Evolutionary conservation across 225 moss, liverwort and hornwort genomes (phyloP).

Genomic region (Lunularia cruciata): DNA sequence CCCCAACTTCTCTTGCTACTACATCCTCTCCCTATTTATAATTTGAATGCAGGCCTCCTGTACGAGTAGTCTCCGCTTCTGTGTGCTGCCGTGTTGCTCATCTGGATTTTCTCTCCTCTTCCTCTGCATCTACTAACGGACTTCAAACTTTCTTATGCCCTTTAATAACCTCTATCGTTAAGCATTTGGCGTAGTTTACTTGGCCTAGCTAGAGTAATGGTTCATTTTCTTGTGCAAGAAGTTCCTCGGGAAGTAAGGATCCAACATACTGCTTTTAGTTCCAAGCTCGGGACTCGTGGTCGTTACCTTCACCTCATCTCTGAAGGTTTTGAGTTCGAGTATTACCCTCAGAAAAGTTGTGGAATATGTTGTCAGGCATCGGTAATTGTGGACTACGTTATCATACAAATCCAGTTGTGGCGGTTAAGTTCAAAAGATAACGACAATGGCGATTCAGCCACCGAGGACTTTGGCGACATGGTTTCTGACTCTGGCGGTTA

Average conservation of each 20-base stretch:
- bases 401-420: constrained; percentile 12
- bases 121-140: too few relatives aligned
- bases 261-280: background rate
- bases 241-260: background rate
- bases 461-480: too few relatives aligned
- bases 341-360: constrained; percentile 16
- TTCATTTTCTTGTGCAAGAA: background rate
- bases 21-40: background rate
- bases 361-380: constrained; percentile 25
- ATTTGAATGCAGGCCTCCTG: background rate
- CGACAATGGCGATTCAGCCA: constrained; percentile 2
- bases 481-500: background rate
- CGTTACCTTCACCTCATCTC: background rate
- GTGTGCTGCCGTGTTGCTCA: background rate
- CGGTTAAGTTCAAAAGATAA: background rate
- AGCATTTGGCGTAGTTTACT: too few relatives aligned
- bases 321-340: background rate
- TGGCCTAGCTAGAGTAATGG: background rate
- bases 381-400: constrained; percentile 27
- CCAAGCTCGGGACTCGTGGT: background rate
- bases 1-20: background rate
- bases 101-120: background rate
- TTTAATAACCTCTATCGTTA: too few relatives aligned
- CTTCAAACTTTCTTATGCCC: too few relatives aligned
- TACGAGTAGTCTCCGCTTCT: too few relatives aligned